These are phyloP conservation scores for Didymella pomorum DNA, from an alignment of 2,329 filamentous ascomycete genomes.

Conservation along the genomic window DNA sequence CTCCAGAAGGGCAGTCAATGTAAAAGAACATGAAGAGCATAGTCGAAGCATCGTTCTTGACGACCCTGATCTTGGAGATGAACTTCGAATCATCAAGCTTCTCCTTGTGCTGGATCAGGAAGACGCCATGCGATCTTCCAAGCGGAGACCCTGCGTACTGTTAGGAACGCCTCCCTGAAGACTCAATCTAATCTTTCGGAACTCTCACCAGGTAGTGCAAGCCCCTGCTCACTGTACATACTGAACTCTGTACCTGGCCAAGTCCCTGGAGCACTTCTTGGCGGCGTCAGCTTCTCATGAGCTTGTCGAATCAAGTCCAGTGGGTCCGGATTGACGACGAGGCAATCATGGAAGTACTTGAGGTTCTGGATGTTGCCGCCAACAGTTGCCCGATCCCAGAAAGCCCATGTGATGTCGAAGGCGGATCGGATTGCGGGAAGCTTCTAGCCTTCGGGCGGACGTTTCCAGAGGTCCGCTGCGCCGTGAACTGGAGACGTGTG, in stretches of 20 bases:
- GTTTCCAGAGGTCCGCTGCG: background rate
- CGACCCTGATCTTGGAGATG: background rate
- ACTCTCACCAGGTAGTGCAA: background rate
- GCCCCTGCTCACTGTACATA: background rate
- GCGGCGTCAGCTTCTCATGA: background rate
- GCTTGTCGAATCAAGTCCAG: background rate
- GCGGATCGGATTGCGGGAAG: background rate
- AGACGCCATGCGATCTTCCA: background rate
- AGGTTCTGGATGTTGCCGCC: background rate
- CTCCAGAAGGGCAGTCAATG: background rate
- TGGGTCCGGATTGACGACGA: background rate
- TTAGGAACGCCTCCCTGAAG: background rate
- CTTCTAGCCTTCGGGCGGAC: background rate
- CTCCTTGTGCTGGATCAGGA: background rate
- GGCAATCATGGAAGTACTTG: background rate
- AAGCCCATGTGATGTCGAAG: background rate
- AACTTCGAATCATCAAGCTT: background rate
- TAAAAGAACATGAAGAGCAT: background rate
- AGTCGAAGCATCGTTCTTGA: background rate
- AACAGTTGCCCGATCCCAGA: background rate
- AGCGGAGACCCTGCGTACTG: background rate
- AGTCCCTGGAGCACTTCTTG: background rate
- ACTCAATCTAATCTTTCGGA: too few species aligned
- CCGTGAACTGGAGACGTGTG: background rate
- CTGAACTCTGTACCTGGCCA: background rate